These are phyloP conservation scores for Diddensiella transvaalensis DNA, from an alignment of 805 yeast species.

Conservation along the genomic window DNA sequence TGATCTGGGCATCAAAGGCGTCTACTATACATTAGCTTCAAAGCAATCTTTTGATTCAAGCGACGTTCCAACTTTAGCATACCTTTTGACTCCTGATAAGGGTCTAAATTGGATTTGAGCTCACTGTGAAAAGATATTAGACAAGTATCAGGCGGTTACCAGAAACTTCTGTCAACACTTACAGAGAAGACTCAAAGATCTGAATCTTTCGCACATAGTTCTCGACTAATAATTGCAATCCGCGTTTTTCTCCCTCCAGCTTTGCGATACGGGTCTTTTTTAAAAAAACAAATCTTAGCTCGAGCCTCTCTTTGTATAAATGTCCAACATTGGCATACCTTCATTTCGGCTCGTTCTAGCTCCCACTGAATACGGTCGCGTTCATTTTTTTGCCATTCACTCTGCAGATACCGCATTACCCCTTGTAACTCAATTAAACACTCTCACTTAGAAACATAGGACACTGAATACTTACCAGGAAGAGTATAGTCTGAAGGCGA, in stretches of 20 bases:
- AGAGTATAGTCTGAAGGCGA: conserved; percentile 33
- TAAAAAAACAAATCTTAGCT: neutral
- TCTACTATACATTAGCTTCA: neutral
- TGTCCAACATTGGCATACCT: conserved; percentile 29
- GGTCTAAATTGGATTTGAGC: neutral
- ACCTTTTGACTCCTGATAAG: conserved; percentile 13
- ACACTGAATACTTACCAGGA: conserved; percentile 28
- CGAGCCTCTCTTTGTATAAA: neutral
- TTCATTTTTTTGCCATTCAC: conserved; percentile 60
- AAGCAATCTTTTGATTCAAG: neutral
- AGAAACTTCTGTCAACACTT: neutral
- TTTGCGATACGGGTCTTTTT: conserved; percentile 41
- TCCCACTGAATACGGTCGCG: conserved; percentile 59
- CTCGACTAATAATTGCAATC: conserved; percentile 29
- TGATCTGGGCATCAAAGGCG: neutral
- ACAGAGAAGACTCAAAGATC: conserved; percentile 30
- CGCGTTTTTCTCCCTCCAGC: conserved; percentile 52
- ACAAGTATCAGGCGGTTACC: neutral
- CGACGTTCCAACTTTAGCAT: conserved; percentile 9
- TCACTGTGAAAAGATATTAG: neutral
- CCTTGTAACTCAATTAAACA: conserved; percentile 36
- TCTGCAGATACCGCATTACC: conserved; percentile 59
- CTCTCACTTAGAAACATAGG: neutral
- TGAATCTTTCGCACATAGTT: conserved; percentile 27
- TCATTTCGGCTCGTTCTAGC: conserved; percentile 59